Percentiles rank a stretch among this genome's conserved stretches.
Conservation (phyloP, 179 eudicot genomes). For the Nepenthes alata region DNA sequence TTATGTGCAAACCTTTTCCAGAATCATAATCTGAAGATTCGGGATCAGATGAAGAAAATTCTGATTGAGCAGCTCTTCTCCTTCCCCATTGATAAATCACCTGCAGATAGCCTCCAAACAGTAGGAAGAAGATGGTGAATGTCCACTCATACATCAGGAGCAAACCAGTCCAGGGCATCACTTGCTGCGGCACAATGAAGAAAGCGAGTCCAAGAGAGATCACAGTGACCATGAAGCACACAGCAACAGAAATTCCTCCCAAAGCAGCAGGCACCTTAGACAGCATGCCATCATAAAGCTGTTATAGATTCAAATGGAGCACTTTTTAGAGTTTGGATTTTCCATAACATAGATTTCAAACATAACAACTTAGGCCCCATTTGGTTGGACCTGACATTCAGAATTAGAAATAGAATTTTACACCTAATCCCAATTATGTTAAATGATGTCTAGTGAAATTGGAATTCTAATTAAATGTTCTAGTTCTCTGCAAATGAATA, state of each 20-base stretch:
- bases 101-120: conserved; percentile 64
- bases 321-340: not conserved
- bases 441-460: no score
- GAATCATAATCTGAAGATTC: conserved; percentile 36
- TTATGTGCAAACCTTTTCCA: conserved; percentile 45
- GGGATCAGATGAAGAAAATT: conserved; percentile 30
- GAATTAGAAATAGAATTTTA: no score
- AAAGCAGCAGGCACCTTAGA: conserved; percentile 71
- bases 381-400: no score
- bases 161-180: conserved; percentile 92
- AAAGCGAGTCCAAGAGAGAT: conserved; percentile 57
- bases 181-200: conserved; percentile 74
- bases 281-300: conserved; percentile 44
- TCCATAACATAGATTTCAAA: no score
- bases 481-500: no score
- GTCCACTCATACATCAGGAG: conserved; percentile 88
- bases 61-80: conserved; percentile 32
- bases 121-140: conserved; percentile 61
- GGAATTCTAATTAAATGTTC: no score
- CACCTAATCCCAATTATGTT: no score
- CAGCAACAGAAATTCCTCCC: conserved; percentile 58
- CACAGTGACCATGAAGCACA: conserved; percentile 52
- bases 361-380: no score
- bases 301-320: not conserved
- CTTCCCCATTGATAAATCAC: conserved; percentile 54